A percentile compares a stretch with the other conserved stretches of the same genome.
These are phyloP conservation scores for Chlorella vulgaris DNA, from an alignment of 139 green algal genomes.

Conservation along the genomic window DNA sequence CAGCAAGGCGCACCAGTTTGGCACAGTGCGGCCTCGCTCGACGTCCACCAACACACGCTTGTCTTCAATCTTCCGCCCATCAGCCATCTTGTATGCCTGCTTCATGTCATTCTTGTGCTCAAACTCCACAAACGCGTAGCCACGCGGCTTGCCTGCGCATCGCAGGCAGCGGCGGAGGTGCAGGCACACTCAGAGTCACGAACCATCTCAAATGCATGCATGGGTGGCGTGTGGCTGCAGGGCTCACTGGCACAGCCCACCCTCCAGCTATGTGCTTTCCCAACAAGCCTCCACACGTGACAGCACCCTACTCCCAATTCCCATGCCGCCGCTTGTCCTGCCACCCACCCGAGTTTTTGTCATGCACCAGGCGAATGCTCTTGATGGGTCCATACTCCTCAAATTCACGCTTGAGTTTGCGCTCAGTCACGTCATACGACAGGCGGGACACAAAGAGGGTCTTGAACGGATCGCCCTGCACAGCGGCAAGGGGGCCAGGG, in stretches of 20 bases:
- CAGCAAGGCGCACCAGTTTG: slow-evolving; percentile 69
- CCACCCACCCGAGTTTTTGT: slow-evolving; percentile 59
- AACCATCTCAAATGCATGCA: too few relatives aligned
- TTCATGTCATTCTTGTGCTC: slow-evolving; percentile 95
- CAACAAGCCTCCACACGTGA: not conserved
- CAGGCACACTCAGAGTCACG: too few relatives aligned
- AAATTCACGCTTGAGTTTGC: slow-evolving; percentile 81
- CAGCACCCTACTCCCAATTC: too few relatives aligned
- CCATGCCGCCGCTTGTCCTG: too few relatives aligned
- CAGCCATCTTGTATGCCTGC: slow-evolving; percentile 85
- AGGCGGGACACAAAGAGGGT: slow-evolving; percentile 85
- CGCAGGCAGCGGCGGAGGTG: not conserved
- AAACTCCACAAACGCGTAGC: slow-evolving; percentile 92
- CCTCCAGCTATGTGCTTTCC: not conserved
- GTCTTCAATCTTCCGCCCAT: slow-evolving; percentile 84
- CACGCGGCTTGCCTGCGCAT: slow-evolving; percentile 75
- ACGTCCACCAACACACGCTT: slow-evolving; percentile 84
- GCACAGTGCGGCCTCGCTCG: slow-evolving; percentile 86
- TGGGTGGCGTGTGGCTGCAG: too few relatives aligned
- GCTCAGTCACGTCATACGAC: slow-evolving; percentile 83
- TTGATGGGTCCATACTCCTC: slow-evolving; percentile 91
- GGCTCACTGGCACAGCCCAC: not conserved
- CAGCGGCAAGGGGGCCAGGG: not conserved
- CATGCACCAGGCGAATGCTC: slow-evolving; percentile 73
- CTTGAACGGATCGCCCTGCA: slow-evolving; percentile 88